A percentile compares a stretch with the other conserved stretches of the same genome.
phyloP scores from a whole-genome alignment of 2,329 filamentous ascomycete genomes.

The Penicillium hordei region DNA sequence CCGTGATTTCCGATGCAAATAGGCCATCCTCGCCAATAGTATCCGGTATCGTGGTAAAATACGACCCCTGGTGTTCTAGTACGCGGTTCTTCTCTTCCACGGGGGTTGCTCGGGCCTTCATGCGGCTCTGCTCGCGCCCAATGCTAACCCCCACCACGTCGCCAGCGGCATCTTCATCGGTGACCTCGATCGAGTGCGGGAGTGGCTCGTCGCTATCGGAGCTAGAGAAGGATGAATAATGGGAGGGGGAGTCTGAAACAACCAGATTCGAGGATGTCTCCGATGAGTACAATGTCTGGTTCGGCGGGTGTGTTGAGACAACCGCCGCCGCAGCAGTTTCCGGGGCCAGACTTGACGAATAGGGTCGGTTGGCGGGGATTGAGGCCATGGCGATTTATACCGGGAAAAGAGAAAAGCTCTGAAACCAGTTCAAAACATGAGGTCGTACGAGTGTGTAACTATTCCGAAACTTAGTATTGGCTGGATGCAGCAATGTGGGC shows the following conservation, averaged over 20 bases:
- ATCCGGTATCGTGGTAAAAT: conserved; percentile 48
- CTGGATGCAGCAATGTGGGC: not conserved
- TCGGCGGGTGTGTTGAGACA: not conserved
- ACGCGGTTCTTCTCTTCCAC: conserved; percentile 60
- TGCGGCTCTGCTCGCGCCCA: conserved; percentile 55
- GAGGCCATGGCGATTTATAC: not conserved
- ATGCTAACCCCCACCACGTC: conserved; percentile 60
- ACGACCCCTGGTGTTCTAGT: conserved; percentile 51
- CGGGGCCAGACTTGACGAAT: not conserved
- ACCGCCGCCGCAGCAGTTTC: not conserved
- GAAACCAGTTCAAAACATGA: conserved; percentile 8
- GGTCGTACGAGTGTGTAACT: conserved; percentile 7
- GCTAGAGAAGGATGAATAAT: conserved; percentile 29
- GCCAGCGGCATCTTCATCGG: conserved; percentile 37
- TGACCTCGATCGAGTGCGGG: conserved; percentile 19
- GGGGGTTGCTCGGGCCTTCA: conserved; percentile 58
- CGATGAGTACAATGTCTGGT: conserved; percentile 20
- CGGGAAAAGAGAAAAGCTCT: not conserved
- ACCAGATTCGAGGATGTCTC: conserved; percentile 20
- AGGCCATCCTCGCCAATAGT: conserved; percentile 31
- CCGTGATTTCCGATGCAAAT: conserved; percentile 33
- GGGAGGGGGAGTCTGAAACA: conserved; percentile 21
- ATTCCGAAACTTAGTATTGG: conserved; percentile 1
- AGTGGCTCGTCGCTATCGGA: conserved; percentile 35
- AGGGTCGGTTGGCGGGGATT: not conserved